These are phyloP conservation scores for Phanerodontia chrysosporium DNA, from an alignment of 768 basidiomycete genomes.

Conservation along the genomic window DNA sequence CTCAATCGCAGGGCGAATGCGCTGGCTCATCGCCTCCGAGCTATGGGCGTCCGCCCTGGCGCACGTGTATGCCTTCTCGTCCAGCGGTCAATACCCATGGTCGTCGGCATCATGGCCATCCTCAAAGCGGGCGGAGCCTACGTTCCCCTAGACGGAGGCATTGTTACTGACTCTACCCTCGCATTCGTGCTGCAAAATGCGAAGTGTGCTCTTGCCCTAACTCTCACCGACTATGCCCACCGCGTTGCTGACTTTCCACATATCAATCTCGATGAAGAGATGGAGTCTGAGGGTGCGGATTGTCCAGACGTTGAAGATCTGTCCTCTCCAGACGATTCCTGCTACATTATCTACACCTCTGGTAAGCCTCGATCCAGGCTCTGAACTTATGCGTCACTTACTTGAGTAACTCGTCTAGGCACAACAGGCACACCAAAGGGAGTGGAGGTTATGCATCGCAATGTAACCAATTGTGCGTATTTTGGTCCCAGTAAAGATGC, in stretches of 20 bases:
- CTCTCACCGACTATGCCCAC: constrained; percentile 27
- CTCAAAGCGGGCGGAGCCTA: constrained; percentile 59
- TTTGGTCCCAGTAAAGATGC: background rate
- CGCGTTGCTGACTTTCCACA: constrained; percentile 16
- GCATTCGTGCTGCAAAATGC: constrained; percentile 49
- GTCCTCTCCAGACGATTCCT: constrained; percentile 38
- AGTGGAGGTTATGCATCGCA: constrained; percentile 54
- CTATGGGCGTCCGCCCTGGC: constrained; percentile 39
- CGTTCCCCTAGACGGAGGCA: constrained; percentile 54
- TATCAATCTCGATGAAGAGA: constrained; percentile 22
- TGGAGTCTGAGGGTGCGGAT: background rate
- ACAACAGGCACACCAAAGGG: constrained; percentile 59
- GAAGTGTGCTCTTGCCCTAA: constrained; percentile 37
- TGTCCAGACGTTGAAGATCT: constrained; percentile 33
- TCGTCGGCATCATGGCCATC: constrained; percentile 49
- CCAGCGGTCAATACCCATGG: constrained; percentile 49
- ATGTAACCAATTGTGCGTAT: constrained; percentile 52
- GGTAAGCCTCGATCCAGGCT: too few relatives aligned
- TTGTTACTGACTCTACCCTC: constrained; percentile 52
- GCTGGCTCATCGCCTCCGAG: constrained; percentile 41
- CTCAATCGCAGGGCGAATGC: constrained; percentile 46
- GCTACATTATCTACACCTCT: constrained; percentile 60
- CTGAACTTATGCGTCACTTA: too few relatives aligned
- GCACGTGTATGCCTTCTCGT: constrained; percentile 52
- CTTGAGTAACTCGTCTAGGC: constrained; percentile 32